Percentiles rank a stretch among this genome's conserved stretches.
Conservation (phyloP, 169 alveolate species). For the Plasmodium vivax region DNA sequence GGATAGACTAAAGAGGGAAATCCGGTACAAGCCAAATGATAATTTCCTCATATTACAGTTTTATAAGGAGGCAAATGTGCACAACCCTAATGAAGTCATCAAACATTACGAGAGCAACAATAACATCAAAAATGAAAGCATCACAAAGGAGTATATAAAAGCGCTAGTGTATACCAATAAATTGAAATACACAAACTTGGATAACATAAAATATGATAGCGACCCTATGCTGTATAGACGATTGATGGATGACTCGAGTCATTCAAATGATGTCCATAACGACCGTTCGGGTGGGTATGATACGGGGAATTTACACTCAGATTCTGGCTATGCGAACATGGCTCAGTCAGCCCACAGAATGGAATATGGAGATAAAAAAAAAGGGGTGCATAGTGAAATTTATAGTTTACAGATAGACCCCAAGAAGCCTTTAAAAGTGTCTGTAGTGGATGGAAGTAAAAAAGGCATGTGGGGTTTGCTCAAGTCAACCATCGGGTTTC, state of each 20-base stretch:
- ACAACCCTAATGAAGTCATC: slow-evolving; percentile 72
- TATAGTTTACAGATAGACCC: slow-evolving; percentile 61
- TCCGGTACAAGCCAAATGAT: slow-evolving; percentile 68
- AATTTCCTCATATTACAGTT: slow-evolving; percentile 68
- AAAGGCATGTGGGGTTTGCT: slow-evolving; percentile 66
- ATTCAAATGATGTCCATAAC: neutral
- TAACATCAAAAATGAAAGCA: slow-evolving; percentile 78
- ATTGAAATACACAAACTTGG: slow-evolving; percentile 77
- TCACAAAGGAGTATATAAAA: slow-evolving; percentile 80
- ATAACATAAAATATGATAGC: slow-evolving; percentile 65
- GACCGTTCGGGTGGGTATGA: slow-evolving; percentile 42
- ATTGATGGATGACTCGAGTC: slow-evolving; percentile 18
- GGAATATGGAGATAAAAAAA: slow-evolving; percentile 49
- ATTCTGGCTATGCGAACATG: slow-evolving; percentile 13
- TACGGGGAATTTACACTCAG: slow-evolving; percentile 11
- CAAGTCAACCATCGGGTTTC: slow-evolving; percentile 59
- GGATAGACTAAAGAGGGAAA: slow-evolving; percentile 72
- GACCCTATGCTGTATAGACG: slow-evolving; percentile 18
- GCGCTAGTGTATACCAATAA: slow-evolving; percentile 83
- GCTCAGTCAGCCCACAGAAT: slow-evolving; percentile 16
- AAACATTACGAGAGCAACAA: slow-evolving; percentile 62
- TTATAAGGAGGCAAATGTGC: slow-evolving; percentile 73
- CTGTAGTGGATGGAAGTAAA: slow-evolving; percentile 57
- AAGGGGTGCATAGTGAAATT: slow-evolving; percentile 7
- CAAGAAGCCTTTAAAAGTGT: slow-evolving; percentile 63